Evolutionary conservation across 768 basidiomycete genomes (phyloP).

Genomic region (Boletellus emodensis): DNA sequence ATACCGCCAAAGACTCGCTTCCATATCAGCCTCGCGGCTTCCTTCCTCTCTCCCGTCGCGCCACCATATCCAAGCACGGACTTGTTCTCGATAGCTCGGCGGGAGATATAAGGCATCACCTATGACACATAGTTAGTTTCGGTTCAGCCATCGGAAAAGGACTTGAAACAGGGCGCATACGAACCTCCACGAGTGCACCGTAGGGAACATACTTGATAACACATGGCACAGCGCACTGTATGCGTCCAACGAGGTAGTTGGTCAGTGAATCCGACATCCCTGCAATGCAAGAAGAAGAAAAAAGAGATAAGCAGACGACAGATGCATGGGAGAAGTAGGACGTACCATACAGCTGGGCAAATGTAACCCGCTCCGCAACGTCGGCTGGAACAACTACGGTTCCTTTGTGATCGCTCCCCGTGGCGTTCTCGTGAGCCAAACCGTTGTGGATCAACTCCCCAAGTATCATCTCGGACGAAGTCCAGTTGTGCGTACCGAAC

Average conservation of each 20-base stretch:
- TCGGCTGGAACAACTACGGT: conserved; percentile 44
- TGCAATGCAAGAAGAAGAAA: conserved; percentile 25
- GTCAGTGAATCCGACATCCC: conserved; percentile 87
- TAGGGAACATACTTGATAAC: conserved; percentile 85
- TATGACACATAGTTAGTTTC: conserved; percentile 18
- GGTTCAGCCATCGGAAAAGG: too few species aligned
- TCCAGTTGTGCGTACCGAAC: conserved; percentile 87
- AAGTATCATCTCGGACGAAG: conserved; percentile 59
- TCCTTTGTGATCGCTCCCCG: conserved; percentile 21
- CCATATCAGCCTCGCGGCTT: conserved; percentile 27
- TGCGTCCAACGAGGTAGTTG: conserved; percentile 57
- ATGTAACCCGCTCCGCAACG: conserved; percentile 60
- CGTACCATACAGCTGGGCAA: conserved; percentile 84
- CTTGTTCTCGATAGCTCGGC: conserved; percentile 92
- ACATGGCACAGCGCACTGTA: conserved; percentile 54
- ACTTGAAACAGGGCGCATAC: conserved; percentile 2
- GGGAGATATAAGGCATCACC: conserved; percentile 88
- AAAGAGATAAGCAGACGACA: neutral
- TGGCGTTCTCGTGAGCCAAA: conserved; percentile 34
- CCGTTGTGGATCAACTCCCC: conserved; percentile 54
- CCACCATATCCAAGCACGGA: conserved; percentile 72
- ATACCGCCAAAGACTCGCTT: conserved; percentile 29
- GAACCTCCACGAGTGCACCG: conserved; percentile 62
- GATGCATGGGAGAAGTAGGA: neutral
- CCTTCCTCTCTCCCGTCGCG: conserved; percentile 41